Evolutionary conservation across 345 rosid genomes (phyloP).

Genomic region (Salix brachista): DNA sequence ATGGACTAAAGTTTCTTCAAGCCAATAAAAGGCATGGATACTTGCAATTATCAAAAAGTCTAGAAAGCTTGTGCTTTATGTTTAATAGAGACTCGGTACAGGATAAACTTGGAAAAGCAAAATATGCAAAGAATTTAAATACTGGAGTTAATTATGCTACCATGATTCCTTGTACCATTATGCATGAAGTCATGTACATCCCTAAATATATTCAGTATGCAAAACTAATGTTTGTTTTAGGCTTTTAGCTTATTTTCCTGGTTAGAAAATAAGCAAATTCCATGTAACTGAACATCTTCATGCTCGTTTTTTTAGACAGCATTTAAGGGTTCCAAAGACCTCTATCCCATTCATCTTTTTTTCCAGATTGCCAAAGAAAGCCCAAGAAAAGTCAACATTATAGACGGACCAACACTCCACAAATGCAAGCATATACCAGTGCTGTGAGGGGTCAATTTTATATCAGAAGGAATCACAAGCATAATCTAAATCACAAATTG

Average conservation of each 20-base stretch:
- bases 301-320: neutral
- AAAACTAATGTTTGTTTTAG: neutral
- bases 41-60: neutral
- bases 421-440: constrained; percentile 1
- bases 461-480: neutral
- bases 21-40: neutral
- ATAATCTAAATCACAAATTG: neutral
- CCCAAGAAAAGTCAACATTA: neutral
- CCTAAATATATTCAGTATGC: neutral
- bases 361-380: neutral
- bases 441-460: neutral
- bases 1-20: neutral
- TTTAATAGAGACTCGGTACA: neutral
- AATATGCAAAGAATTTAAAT: neutral
- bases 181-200: neutral
- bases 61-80: neutral
- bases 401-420: neutral
- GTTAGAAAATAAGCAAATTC: neutral
- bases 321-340: neutral
- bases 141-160: neutral
- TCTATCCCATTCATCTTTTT: neutral
- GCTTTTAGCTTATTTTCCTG: neutral
- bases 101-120: neutral
- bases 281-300: neutral
- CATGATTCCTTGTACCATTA: neutral